Conservation (phyloP, 225 moss, liverwort and hornwort genomes). For the Bryum argenteum region DNA sequence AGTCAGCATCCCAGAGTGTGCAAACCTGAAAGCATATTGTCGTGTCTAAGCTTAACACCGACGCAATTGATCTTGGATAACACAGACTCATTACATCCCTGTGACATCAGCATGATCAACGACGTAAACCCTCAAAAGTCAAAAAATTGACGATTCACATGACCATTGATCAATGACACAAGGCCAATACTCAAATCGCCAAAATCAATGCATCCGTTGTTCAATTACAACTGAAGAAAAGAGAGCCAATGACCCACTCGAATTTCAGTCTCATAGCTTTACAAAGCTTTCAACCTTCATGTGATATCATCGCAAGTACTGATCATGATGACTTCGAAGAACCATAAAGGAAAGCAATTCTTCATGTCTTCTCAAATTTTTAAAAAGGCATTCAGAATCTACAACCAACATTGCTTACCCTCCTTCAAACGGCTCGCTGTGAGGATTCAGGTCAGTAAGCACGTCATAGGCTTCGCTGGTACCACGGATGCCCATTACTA, state of each 20-base stretch:
- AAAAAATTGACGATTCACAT: not conserved
- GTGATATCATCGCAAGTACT: not conserved
- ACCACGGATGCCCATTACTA: conserved; percentile 80
- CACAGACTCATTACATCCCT: conserved; percentile 15
- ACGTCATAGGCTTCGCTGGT: conserved; percentile 79
- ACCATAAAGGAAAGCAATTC: not conserved
- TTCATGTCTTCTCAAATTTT: not conserved
- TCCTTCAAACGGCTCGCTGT: conserved; percentile 81
- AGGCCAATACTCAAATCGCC: not conserved
- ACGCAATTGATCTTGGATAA: not conserved
- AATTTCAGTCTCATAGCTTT: not conserved
- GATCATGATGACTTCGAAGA: not conserved
- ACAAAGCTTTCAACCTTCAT: not conserved
- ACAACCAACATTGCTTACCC: conserved; percentile 50
- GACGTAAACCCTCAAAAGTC: not conserved
- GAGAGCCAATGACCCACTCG: not conserved
- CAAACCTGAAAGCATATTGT: conserved; percentile 46
- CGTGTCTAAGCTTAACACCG: not conserved
- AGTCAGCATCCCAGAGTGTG: conserved; percentile 82
- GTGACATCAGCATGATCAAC: not conserved
- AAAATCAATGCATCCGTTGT: not conserved
- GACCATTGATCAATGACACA: not conserved
- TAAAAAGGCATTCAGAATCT: not conserved
- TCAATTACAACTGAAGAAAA: not conserved
- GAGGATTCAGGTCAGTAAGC: conserved; percentile 81